Percentiles rank a stretch among this genome's conserved stretches.
These are phyloP conservation scores for Tephrocybe sp. DNA, from an alignment of 768 basidiomycete species.

Conservation along the genomic window DNA sequence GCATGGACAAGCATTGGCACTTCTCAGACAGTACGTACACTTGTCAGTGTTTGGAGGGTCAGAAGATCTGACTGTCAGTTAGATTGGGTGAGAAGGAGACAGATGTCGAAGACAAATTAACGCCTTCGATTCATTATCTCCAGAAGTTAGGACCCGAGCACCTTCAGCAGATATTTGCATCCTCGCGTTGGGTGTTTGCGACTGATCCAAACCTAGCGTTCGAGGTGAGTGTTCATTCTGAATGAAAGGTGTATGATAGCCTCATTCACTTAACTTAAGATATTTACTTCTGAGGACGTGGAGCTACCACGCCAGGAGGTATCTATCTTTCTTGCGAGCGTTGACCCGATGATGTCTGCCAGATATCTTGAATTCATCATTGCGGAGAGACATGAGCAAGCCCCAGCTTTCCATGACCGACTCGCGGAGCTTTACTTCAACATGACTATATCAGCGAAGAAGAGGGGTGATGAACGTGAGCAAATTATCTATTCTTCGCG, in stretches of 20 bases:
- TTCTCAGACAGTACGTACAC: slow-evolving; percentile 81
- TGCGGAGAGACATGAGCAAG: slow-evolving; percentile 66
- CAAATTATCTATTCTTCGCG: too few relatives aligned
- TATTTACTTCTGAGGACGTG: slow-evolving; percentile 94
- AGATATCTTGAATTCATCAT: slow-evolving; percentile 88
- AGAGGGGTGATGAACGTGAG: slow-evolving; percentile 58
- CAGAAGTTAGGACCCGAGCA: slow-evolving; percentile 88
- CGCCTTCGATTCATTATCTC: slow-evolving; percentile 85
- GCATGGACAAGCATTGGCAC: slow-evolving; percentile 83
- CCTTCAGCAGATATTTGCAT: slow-evolving; percentile 77
- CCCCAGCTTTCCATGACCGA: slow-evolving; percentile 79
- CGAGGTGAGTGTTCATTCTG: slow-evolving; percentile 44
- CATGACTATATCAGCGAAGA: slow-evolving; percentile 61
- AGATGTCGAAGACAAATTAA: slow-evolving; percentile 76
- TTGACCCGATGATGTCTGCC: slow-evolving; percentile 68
- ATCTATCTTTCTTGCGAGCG: slow-evolving; percentile 72
- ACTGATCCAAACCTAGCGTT: slow-evolving; percentile 73
- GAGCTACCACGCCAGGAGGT: slow-evolving; percentile 82
- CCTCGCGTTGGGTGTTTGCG: slow-evolving; percentile 85
- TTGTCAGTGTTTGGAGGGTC: background rate
- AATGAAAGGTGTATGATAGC: background rate
- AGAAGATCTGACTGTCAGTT: background rate
- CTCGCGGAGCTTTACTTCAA: slow-evolving; percentile 84
- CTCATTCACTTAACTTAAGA: slow-evolving; percentile 43
- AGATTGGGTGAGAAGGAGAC: slow-evolving; percentile 81